Base-by-base conservation (phyloP, 2,329 filamentous ascomycete species). In the Aspergillus sp. region DNA sequence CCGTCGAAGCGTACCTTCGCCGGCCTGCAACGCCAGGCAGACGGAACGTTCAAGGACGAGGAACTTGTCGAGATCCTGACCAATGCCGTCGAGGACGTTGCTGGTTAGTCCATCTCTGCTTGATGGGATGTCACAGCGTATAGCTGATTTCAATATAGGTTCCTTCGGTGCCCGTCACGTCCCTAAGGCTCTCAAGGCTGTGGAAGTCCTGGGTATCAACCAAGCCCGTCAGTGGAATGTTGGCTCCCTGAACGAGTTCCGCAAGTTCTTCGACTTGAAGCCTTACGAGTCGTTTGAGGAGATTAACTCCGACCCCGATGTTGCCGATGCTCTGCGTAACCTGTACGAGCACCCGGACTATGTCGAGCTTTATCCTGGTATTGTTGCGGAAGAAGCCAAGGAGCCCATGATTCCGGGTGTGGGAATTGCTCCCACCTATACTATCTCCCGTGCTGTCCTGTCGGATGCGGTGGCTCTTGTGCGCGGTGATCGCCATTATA, bases 231-330 rank as follows among this genome's bases (percentile, higher is more conserved):
- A 81, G 50, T 95, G 90, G 90, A 86, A 90, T 55, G 73, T 90
- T 8, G 86, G 87, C 0, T 86, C 87, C 0, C 76, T 95, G 55
- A 95, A 95, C 65, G 90, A 94, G 74, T 95, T 94, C 77, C 82
- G 90, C 48, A 86, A 88, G 67, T 88, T 91, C 73, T 92, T 93
- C 61, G 84, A 86, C 1, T 76, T 95, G 5, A 88, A 88, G 71
- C 81, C 83, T 0, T 86, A 95, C 65, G 82, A 85, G 19, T 87
- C 79, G 0, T 95, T 95, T 54, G 88, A 92, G 67, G 88, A 92
- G 47, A 91, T 95, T 73, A 94, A 92, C 68, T 84, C 86, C 0
- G 86, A 94, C 60, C 86, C 86, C 0, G 80, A 82, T 13, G 81
- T 93, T 14, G 82, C 88, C 2, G 79, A 86, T 45, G 76, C 83